phyloP scores from a whole-genome alignment of 1,139 yeast genomes.

The Yamadazyma pseudoaaseri region DNA sequence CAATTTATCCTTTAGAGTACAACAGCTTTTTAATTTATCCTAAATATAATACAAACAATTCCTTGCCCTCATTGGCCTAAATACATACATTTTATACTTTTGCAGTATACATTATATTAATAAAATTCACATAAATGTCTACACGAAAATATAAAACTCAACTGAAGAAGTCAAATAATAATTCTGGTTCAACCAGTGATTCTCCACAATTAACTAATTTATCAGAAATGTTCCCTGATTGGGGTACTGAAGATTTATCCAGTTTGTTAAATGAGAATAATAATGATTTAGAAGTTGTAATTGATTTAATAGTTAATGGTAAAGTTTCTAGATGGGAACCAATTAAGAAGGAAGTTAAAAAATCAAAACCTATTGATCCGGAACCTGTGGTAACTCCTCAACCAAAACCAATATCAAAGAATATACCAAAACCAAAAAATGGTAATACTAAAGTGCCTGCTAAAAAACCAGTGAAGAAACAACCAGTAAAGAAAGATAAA shows the following conservation, averaged over 20 bases:
- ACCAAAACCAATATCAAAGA: constrained; percentile 2
- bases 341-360: constrained; percentile 48
- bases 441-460: constrained; percentile 4
- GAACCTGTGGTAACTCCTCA: constrained; percentile 1
- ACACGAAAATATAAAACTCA: constrained; percentile 47
- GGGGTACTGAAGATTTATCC: constrained; percentile 84
- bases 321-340: constrained; percentile 62
- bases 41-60: background rate
- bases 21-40: background rate
- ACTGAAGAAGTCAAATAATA: constrained; percentile 34
- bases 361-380: constrained; percentile 14
- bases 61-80: constrained; percentile 1
- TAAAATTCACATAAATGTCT: constrained; percentile 18
- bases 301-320: constrained; percentile 86
- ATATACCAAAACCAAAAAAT: constrained; percentile 4
- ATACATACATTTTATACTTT: background rate
- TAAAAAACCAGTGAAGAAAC: constrained; percentile 10
- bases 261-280: constrained; percentile 71
- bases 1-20: background rate
- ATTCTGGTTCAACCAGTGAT: constrained; percentile 14
- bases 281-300: constrained; percentile 74
- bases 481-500: constrained; percentile 6
- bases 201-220: constrained; percentile 51
- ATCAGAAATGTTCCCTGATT: constrained; percentile 88
- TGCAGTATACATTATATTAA: background rate